These are phyloP conservation scores for Nemania diffusa DNA, from an alignment of 2,329 filamentous ascomycete genomes.

Conservation along the genomic window DNA sequence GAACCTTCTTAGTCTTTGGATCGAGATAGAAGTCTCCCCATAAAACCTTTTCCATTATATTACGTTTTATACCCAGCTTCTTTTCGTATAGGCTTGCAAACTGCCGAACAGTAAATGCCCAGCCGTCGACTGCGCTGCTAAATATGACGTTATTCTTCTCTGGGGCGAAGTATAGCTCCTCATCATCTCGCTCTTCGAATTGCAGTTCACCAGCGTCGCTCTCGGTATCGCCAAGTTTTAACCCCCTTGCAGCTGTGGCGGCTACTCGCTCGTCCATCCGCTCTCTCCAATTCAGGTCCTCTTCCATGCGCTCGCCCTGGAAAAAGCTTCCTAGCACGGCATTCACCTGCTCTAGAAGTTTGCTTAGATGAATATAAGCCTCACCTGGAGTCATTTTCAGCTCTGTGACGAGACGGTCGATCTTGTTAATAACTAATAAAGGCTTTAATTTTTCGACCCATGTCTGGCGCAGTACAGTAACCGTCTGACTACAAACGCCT, in stretches of 20 bases:
- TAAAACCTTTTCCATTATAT: constrained; percentile 87
- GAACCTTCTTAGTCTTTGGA: constrained; percentile 93
- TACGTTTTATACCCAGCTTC: constrained; percentile 93
- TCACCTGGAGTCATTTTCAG: constrained; percentile 91
- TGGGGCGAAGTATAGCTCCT: constrained; percentile 97
- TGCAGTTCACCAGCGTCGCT: constrained; percentile 69
- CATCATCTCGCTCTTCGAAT: constrained; percentile 92
- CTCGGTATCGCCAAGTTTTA: constrained; percentile 59
- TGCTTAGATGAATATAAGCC: constrained; percentile 88
- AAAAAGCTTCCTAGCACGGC: constrained; percentile 98
- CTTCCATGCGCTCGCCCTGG: constrained; percentile 97
- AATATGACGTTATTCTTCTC: constrained; percentile 99
- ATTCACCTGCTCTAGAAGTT: constrained; percentile 94
- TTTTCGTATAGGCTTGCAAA: constrained; percentile 95
- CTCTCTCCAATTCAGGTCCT: constrained; percentile 95
- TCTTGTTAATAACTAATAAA: constrained; percentile 96
- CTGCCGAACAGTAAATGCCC: constrained; percentile 96
- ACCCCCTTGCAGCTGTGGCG: constrained; percentile 72
- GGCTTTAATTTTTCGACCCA: constrained; percentile 97
- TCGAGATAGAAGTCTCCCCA: constrained; percentile 98
- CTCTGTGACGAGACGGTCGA: constrained; percentile 93
- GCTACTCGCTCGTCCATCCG: constrained; percentile 87
- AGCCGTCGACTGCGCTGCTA: constrained; percentile 96
- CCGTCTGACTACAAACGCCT: constrained; percentile 97
- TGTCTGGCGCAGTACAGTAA: constrained; percentile 92